Conservation (phyloP, 371 early-diverging fungal species). For the Coemansia sp. region DNA sequence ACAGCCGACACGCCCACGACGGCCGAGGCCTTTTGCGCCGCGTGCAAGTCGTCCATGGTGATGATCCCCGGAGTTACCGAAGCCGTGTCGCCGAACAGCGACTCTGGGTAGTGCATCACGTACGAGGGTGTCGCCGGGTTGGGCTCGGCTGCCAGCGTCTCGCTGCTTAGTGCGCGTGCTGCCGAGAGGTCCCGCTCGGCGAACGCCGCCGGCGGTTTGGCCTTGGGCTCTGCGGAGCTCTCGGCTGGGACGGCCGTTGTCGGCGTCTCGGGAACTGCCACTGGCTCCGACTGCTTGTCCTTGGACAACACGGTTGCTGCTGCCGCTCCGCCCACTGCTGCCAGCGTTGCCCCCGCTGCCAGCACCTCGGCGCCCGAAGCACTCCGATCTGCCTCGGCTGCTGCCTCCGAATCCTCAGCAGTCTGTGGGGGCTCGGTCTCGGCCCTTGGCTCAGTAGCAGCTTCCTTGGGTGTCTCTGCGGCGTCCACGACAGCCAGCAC, state of each 20-base stretch:
- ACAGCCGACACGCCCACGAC: conserved; percentile 44
- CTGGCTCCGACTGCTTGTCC: not conserved
- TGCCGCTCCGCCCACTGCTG: conserved; percentile 9
- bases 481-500: not conserved
- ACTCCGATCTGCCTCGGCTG: not conserved
- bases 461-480: not conserved
- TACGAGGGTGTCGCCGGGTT: conserved; percentile 40
- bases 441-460: not conserved
- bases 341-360: conserved; percentile 9
- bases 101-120: conserved; percentile 48
- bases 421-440: not conserved
- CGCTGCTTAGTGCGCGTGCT: conserved; percentile 15
- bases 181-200: conserved; percentile 8
- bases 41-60: conserved; percentile 45
- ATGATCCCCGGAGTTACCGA: conserved; percentile 35
- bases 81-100: conserved; percentile 40
- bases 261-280: conserved; percentile 6
- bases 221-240: not conserved
- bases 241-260: conserved; percentile 7
- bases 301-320: not conserved
- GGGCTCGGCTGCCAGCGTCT: conserved; percentile 10
- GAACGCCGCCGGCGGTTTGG: not conserved
- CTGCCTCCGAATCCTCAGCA: not conserved
- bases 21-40: conserved; percentile 40
- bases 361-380: not conserved